Conservation (phyloP, 108 stramenopile species). For the Fistulifera solaris region DNA sequence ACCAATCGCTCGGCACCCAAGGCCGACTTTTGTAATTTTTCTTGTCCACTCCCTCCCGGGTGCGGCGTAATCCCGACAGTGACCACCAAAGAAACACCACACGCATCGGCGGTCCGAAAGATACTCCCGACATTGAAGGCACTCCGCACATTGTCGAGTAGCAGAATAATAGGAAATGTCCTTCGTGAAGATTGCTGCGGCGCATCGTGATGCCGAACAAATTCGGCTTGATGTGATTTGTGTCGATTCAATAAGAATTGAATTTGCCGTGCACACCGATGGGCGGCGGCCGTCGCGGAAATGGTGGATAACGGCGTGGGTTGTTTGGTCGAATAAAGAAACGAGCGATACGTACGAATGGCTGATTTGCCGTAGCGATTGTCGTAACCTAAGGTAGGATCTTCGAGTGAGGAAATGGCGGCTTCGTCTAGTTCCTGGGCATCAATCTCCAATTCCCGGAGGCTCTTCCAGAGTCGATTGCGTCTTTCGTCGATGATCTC, state of each 20-base stretch:
- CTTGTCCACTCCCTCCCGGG: constrained; percentile 57
- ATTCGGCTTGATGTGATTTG: constrained; percentile 50
- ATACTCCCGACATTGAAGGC: constrained; percentile 85
- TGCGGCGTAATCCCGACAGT: constrained; percentile 77
- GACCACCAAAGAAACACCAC: constrained; percentile 18
- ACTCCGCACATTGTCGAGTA: constrained; percentile 79
- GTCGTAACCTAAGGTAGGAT: constrained; percentile 56
- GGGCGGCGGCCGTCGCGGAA: constrained; percentile 37
- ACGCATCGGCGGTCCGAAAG: constrained; percentile 81
- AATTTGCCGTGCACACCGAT: constrained; percentile 60
- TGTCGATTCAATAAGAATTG: constrained; percentile 73
- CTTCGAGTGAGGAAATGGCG: constrained; percentile 37
- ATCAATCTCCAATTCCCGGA: constrained; percentile 27
- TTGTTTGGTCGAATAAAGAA: constrained; percentile 39
- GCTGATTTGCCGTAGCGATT: constrained; percentile 59
- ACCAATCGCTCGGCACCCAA: constrained; percentile 65
- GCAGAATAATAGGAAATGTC: constrained; percentile 59
- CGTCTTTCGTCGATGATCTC: no score
- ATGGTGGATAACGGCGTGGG: neutral
- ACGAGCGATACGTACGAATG: constrained; percentile 68
- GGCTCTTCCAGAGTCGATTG: no score
- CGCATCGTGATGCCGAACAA: constrained; percentile 62
- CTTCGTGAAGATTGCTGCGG: neutral
- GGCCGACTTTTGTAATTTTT: constrained; percentile 75
- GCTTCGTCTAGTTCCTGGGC: constrained; percentile 31